A percentile compares a stretch with the other conserved stretches of the same genome.
phyloP scores from a whole-genome alignment of 768 basidiomycete genomes.

The Lactarius sanguifluus region DNA sequence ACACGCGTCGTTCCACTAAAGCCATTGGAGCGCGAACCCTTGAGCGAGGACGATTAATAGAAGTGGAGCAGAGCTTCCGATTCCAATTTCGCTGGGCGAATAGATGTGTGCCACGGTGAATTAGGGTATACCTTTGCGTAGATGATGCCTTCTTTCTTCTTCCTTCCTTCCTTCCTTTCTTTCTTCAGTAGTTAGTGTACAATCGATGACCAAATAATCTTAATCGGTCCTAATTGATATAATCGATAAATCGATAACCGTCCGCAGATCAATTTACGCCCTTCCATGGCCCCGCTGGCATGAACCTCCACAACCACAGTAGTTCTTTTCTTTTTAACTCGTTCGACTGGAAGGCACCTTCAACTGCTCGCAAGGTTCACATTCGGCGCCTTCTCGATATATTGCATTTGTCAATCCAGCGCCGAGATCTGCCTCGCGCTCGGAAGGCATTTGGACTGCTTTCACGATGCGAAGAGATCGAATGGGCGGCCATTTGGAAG shows the following conservation, averaged over 20 bases:
- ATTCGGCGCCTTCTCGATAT: slow-evolving; percentile 74
- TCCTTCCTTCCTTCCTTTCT: not conserved
- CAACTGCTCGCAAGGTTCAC: slow-evolving; percentile 65
- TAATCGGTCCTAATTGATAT: not conserved
- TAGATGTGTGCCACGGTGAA: not conserved
- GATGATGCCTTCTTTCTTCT: not conserved
- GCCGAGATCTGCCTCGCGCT: slow-evolving; percentile 62
- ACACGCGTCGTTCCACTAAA: slow-evolving; percentile 29
- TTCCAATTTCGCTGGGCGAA: not conserved
- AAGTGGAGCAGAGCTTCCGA: slow-evolving; percentile 1
- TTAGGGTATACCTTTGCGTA: not conserved
- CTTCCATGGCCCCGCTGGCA: slow-evolving; percentile 6
- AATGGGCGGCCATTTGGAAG: slow-evolving; percentile 73
- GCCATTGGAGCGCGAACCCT: slow-evolving; percentile 29
- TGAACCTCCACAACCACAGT: slow-evolving; percentile 35
- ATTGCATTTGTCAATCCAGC: slow-evolving; percentile 67
- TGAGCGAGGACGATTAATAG: slow-evolving; percentile 18
- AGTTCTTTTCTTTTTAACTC: slow-evolving; percentile 59
- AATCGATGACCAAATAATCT: not conserved
- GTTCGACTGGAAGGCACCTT: slow-evolving; percentile 48
- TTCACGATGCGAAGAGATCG: slow-evolving; percentile 71
- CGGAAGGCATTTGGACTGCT: slow-evolving; percentile 72
- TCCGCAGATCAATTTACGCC: not conserved
- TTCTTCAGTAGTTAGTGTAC: not conserved
- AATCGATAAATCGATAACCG: slow-evolving; percentile 5